These are phyloP conservation scores for Mercurialis annua DNA, from an alignment of 345 rosid species.

Conservation along the genomic window DNA sequence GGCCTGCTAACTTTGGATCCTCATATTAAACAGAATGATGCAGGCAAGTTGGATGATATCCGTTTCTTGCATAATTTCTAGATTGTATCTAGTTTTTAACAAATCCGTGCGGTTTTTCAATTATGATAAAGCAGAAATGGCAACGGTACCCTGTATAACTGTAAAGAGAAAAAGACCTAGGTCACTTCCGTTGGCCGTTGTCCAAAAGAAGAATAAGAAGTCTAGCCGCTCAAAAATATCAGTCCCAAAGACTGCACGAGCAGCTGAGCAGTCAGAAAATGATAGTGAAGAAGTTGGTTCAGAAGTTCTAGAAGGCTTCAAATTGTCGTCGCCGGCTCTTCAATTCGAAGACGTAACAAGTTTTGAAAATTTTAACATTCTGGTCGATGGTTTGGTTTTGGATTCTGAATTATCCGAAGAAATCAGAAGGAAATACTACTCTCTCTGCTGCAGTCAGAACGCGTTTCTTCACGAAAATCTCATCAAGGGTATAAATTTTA, in stretches of 20 bases:
- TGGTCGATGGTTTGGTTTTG: slow-evolving; percentile 42
- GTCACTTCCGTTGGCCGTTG: slow-evolving; percentile 46
- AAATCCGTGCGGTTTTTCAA: slow-evolving; percentile 13
- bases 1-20: slow-evolving; percentile 70
- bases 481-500: slow-evolving; percentile 45
- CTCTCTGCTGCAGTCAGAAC: slow-evolving; percentile 56
- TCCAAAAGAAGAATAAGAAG: slow-evolving; percentile 40
- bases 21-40: slow-evolving; percentile 37
- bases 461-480: slow-evolving; percentile 57
- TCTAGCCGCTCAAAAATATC: slow-evolving; percentile 27
- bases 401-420: slow-evolving; percentile 54
- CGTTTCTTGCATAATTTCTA: slow-evolving; percentile 5
- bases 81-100: slow-evolving; percentile 3
- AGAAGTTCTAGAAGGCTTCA: slow-evolving; percentile 60
- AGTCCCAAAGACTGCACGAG: slow-evolving; percentile 22
- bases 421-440: slow-evolving; percentile 46
- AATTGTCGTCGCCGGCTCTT: slow-evolving; percentile 36
- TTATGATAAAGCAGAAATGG: slow-evolving; percentile 27
- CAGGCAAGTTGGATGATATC: slow-evolving; percentile 42
- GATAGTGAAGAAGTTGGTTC: slow-evolving; percentile 68
- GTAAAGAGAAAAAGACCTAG: slow-evolving; percentile 43
- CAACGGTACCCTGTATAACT: slow-evolving; percentile 11
- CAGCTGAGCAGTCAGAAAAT: slow-evolving; percentile 50
- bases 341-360: slow-evolving; percentile 40
- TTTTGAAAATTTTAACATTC: slow-evolving; percentile 44